Conservation (phyloP, 2,329 filamentous ascomycete genomes). For the Huntiella omanensis region DNA sequence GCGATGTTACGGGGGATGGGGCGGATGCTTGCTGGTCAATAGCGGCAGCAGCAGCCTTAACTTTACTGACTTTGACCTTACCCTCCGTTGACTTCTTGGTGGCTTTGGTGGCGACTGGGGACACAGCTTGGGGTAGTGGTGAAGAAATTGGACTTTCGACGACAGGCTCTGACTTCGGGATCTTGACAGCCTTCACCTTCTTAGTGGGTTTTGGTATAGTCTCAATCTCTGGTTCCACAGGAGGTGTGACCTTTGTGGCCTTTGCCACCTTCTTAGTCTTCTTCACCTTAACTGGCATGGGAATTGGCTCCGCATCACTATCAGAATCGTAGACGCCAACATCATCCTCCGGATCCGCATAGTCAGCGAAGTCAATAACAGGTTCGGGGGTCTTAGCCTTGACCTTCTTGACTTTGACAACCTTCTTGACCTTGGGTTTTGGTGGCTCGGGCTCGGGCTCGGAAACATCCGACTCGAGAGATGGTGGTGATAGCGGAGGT, state of each 20-base stretch:
- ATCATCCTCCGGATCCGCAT: slow-evolving; percentile 1
- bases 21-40: not conserved
- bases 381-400: slow-evolving; percentile 4
- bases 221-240: slow-evolving; percentile 12
- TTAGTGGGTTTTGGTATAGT: slow-evolving; percentile 4
- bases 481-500: slow-evolving; percentile 14
- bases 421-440: slow-evolving; percentile 5
- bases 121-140: not conserved
- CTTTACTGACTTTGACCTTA: slow-evolving; percentile 4
- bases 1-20: too few relatives aligned
- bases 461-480: slow-evolving; percentile 13
- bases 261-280: slow-evolving; percentile 9
- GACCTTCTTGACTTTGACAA: slow-evolving; percentile 1
- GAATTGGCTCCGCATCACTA: slow-evolving; percentile 12
- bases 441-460: slow-evolving; percentile 12
- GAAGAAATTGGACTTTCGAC: not conserved
- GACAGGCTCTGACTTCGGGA: slow-evolving; percentile 1
- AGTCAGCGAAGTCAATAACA: slow-evolving; percentile 2
- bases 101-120: not conserved
- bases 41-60: slow-evolving; percentile 1
- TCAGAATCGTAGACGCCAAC: not conserved
- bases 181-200: not conserved
- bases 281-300: slow-evolving; percentile 11
- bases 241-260: slow-evolving; percentile 11
- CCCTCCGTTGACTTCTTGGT: not conserved